Base-by-base conservation (phyloP, 1,284 basidiomycete species). In the Tylopilus sp. region DNA sequence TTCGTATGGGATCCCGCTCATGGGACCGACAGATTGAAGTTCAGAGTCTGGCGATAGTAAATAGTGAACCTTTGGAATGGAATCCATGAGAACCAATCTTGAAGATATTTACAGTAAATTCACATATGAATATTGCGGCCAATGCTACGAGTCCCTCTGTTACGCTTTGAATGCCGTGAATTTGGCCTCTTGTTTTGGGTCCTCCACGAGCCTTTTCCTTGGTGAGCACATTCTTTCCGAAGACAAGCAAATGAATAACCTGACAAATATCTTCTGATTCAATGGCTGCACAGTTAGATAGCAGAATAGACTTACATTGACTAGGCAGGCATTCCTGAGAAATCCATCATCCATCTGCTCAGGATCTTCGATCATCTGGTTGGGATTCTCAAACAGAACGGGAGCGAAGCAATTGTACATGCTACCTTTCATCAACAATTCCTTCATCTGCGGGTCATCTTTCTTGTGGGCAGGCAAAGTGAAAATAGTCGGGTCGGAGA, bases 1-100 rank as follows among this genome's bases (percentile, higher is more conserved):
- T 39, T 68, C 21, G 21, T 70, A 70, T 5, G 42, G 52, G 8
- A 70, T 70, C 35, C 55, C 62, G 0, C 45, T 68, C 27, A 53
- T 17, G 10, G 16, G n/a, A 4, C 63, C 59, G 9, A 56, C 17
- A 21, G 62, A 21, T 17, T 41, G 54, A 25, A 70, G 68, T 27
- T 70, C 54, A 14, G 57, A 4, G 23, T 70, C 58, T 13, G 54
- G 39, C 1, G 33, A 31, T 6, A 70, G 34, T 33, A 68, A 29
- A 41, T 64, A 70, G 27, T 14, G 29, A 10, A 42, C 66, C 58
- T 60, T 13, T 7, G 39, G 10, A 12, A 21, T 25, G n/a, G 48
- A 23, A n/a, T 45, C 25, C 13, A 45, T 45, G 25, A n/a, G 42
- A 45, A 25, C n/a, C 42, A n/a, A n/a, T n/a, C n/a, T n/a, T n/a